Evolutionary conservation across 768 basidiomycete species (phyloP).

Genomic region (Trametes villosa): DNA sequence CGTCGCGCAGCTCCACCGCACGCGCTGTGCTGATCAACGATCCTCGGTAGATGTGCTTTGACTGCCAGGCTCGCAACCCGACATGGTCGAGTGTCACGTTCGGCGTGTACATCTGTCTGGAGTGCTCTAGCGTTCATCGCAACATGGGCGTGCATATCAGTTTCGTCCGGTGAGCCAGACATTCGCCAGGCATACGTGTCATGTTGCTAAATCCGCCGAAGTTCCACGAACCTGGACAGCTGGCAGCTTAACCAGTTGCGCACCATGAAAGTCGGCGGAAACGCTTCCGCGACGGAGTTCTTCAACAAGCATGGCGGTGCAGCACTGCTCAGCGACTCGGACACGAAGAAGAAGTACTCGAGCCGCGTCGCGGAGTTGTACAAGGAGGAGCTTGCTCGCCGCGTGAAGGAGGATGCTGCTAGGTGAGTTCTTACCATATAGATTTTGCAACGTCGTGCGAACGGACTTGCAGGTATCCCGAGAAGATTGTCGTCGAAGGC

Average conservation of each 20-base stretch:
- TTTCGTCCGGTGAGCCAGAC: constrained; percentile 80
- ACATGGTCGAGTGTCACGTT: constrained; percentile 98
- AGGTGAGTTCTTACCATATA: constrained; percentile 55
- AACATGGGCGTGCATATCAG: constrained; percentile 99
- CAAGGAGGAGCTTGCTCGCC: constrained; percentile 85
- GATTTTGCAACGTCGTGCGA: background rate
- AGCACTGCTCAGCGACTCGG: constrained; percentile 67
- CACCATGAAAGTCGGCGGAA: constrained; percentile 96
- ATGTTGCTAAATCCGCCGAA: constrained; percentile 35
- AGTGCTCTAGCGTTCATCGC: constrained; percentile 93
- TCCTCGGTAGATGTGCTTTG: constrained; percentile 76
- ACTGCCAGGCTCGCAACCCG: constrained; percentile 94
- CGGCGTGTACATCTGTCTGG: constrained; percentile 96
- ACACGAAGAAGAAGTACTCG: constrained; percentile 90
- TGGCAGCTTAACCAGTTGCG: constrained; percentile 93
- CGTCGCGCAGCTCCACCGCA: constrained; percentile 3
- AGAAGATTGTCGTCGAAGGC: constrained; percentile 84
- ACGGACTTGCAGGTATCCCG: constrained; percentile 61
- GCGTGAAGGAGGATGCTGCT: constrained; percentile 74
- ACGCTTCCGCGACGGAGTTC: constrained; percentile 84
- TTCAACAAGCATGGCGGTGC: constrained; percentile 86
- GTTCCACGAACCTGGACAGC: constrained; percentile 94
- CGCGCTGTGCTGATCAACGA: constrained; percentile 9
- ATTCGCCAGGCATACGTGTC: constrained; percentile 3
- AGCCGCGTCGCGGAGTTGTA: constrained; percentile 84